Conservation (phyloP, 805 yeast genomes). For the Candida coquimbonensis region DNA sequence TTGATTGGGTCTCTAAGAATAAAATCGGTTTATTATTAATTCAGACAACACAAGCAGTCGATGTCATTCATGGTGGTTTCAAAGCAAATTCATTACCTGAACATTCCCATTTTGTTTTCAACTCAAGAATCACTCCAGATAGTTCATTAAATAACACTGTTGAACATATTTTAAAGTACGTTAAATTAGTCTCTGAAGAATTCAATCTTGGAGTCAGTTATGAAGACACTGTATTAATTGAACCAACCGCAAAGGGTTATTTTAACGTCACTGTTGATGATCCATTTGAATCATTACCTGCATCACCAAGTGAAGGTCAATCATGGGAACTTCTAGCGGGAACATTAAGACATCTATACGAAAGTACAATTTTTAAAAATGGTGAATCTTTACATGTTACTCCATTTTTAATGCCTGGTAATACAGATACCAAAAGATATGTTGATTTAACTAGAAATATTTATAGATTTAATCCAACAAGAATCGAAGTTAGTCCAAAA, state of each 20-base stretch:
- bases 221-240: conserved; percentile 11
- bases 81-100: conserved; percentile 78
- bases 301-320: conserved; percentile 11
- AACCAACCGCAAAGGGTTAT: conserved; percentile 22
- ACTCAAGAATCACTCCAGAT: conserved; percentile 61
- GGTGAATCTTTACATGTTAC: conserved; percentile 42
- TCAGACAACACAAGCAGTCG: conserved; percentile 21
- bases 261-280: conserved; percentile 18
- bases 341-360: conserved; percentile 44
- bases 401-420: conserved; percentile 46
- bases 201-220: conserved; percentile 17
- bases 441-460: conserved; percentile 57
- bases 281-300: conserved; percentile 11
- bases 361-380: conserved; percentile 41
- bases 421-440: conserved; percentile 64
- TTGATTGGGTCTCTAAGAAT: conserved; percentile 17
- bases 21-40: conserved; percentile 11
- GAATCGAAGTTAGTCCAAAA: conserved; percentile 1
- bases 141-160: conserved; percentile 33
- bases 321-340: conserved; percentile 18
- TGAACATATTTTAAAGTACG: conserved; percentile 19
- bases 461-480: conserved; percentile 40
- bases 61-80: conserved; percentile 55
- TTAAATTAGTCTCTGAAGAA: conserved; percentile 14
- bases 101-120: conserved; percentile 36